A percentile compares a stretch with the other conserved stretches of the same genome.
phyloP scores from a whole-genome alignment of 805 yeast species.

The Metschnikowia dekortorum region DNA sequence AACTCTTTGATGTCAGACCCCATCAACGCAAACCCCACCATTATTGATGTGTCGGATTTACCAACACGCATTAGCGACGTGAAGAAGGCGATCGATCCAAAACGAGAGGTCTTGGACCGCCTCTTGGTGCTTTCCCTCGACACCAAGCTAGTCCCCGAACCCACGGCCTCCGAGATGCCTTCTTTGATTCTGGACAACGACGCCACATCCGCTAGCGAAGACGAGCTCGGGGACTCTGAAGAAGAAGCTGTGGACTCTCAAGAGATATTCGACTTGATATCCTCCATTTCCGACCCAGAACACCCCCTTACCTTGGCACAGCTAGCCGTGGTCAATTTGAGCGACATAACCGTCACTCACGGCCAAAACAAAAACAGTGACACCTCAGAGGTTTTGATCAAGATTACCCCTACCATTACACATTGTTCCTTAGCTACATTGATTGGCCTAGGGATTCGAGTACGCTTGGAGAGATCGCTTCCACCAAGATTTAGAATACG shows the following conservation, averaged over 20 bases:
- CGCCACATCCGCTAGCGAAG: constrained; percentile 14
- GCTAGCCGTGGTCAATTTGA: constrained; percentile 83
- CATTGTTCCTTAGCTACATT: constrained; percentile 96
- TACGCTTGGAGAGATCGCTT: constrained; percentile 80
- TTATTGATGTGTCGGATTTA: constrained; percentile 67
- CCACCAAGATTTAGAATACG: constrained; percentile 80
- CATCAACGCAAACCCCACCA: constrained; percentile 87
- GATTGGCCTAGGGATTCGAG: constrained; percentile 92
- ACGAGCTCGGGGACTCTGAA: constrained; percentile 18
- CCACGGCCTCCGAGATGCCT: constrained; percentile 18
- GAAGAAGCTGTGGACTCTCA: constrained; percentile 77
- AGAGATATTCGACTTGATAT: constrained; percentile 48
- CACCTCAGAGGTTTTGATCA: constrained; percentile 72
- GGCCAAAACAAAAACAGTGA: constrained; percentile 38
- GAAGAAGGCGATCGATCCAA: constrained; percentile 9
- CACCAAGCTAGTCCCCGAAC: neutral
- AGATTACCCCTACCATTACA: constrained; percentile 95
- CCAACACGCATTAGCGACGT: constrained; percentile 55
- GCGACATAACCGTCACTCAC: constrained; percentile 70
- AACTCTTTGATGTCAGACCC: constrained; percentile 60
- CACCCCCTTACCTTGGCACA: constrained; percentile 95
- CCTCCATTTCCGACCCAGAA: constrained; percentile 68
- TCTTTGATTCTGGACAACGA: constrained; percentile 24
- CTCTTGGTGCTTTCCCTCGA: constrained; percentile 32
- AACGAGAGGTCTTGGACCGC: constrained; percentile 20